Evolutionary conservation across 2,329 filamentous ascomycete genomes (phyloP).

Genomic region (Sporothrix protearum): DNA sequence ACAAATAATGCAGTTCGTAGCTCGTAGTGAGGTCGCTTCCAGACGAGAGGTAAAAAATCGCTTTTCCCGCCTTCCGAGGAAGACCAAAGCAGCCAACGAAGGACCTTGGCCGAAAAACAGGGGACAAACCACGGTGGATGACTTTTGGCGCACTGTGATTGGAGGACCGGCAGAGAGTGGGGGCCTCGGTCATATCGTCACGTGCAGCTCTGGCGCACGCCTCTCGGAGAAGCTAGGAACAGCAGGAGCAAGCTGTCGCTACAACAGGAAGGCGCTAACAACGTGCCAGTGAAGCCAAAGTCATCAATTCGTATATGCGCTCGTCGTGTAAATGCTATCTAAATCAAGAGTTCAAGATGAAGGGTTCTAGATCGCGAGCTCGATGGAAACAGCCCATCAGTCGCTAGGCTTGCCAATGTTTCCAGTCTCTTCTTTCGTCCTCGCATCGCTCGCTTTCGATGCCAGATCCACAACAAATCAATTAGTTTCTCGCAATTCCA

Average conservation of each 20-base stretch:
- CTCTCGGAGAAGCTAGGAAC: neutral
- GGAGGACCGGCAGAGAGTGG: neutral
- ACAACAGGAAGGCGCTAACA: neutral
- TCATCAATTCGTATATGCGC: neutral
- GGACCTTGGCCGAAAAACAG: constrained; percentile 1
- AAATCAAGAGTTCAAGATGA: neutral
- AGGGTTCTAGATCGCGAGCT: no score
- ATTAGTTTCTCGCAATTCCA: no score
- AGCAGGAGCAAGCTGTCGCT: neutral
- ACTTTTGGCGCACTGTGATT: constrained; percentile 13
- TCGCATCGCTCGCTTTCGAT: neutral
- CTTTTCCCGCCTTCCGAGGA: neutral
- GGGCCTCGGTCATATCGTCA: neutral
- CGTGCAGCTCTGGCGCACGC: neutral
- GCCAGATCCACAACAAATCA: neutral
- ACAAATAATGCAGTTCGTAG: no score
- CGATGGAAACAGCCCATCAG: no score
- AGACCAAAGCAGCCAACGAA: neutral
- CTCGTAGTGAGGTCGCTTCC: neutral
- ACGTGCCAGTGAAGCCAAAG: neutral
- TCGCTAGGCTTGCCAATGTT: neutral
- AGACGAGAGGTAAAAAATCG: constrained; percentile 11
- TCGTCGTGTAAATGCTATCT: neutral
- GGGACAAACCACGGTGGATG: constrained; percentile 17
- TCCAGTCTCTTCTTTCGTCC: neutral